Evolutionary conservation across 345 rosid species (phyloP).

Genomic region (Acer campestre): DNA sequence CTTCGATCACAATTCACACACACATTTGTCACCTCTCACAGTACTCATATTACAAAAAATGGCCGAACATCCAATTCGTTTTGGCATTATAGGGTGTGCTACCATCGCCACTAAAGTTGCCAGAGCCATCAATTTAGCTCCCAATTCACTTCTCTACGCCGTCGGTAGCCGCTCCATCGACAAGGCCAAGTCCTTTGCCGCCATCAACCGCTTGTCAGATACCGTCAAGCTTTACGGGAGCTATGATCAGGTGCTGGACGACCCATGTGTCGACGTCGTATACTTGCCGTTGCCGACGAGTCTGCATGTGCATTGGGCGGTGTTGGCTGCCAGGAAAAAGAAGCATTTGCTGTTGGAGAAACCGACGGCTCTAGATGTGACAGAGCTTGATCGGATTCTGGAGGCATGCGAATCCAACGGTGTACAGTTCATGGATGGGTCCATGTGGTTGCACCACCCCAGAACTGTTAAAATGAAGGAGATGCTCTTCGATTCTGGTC

Average conservation of each 20-base stretch:
- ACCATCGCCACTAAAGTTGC: conserved; percentile 52
- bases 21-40: neutral
- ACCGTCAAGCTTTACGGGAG: conserved; percentile 49
- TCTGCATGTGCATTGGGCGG: conserved; percentile 57
- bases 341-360: conserved; percentile 74
- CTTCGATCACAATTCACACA: neutral
- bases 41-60: conserved; percentile 4
- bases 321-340: conserved; percentile 51
- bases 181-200: conserved; percentile 52
- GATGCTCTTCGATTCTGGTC: conserved; percentile 45
- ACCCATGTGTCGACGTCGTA: conserved; percentile 56
- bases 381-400: conserved; percentile 54
- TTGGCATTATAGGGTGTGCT: conserved; percentile 69
- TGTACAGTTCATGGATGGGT: conserved; percentile 82
- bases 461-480: conserved; percentile 58
- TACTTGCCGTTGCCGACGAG: conserved; percentile 66
- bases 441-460: conserved; percentile 77
- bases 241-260: conserved; percentile 55
- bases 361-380: conserved; percentile 55
- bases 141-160: conserved; percentile 51
- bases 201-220: conserved; percentile 38
- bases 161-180: conserved; percentile 62
- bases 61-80: conserved; percentile 40
- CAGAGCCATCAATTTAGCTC: conserved; percentile 53
- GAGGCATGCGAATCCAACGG: conserved; percentile 65